These are phyloP conservation scores for Penicillium sp. DNA, from an alignment of 2,329 filamentous ascomycete species.

Conservation along the genomic window DNA sequence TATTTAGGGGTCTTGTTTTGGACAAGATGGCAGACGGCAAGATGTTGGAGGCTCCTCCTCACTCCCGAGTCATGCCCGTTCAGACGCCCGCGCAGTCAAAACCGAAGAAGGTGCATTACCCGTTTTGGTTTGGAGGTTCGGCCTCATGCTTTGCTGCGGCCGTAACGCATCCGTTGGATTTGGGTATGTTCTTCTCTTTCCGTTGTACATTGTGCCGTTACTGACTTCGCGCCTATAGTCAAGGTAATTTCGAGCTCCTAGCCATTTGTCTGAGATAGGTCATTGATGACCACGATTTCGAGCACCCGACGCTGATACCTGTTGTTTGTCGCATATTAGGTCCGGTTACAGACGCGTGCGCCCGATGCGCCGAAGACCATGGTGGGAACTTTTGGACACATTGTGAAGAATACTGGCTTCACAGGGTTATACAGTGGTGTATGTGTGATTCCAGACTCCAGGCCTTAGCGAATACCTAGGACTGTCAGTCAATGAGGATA, in stretches of 20 bases:
- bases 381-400: constrained; percentile 79
- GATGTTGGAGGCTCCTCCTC: constrained; percentile 28
- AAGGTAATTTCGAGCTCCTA: constrained; percentile 46
- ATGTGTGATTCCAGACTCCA: constrained; percentile 28
- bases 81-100: constrained; percentile 22
- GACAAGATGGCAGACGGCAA: constrained; percentile 38
- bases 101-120: constrained; percentile 57
- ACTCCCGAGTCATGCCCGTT: constrained; percentile 18
- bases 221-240: constrained; percentile 46
- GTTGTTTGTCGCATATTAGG: constrained; percentile 50
- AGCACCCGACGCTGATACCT: constrained; percentile 13
- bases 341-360: constrained; percentile 81
- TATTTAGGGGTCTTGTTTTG: constrained; percentile 20
- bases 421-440: constrained; percentile 81
- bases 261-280: constrained; percentile 7
- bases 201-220: background rate
- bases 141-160: constrained; percentile 87
- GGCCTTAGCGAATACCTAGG: background rate
- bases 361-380: constrained; percentile 75
- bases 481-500: background rate
- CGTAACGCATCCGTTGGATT: constrained; percentile 89
- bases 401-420: constrained; percentile 73
- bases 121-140: constrained; percentile 96
- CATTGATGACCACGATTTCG: background rate
- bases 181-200: constrained; percentile 60